Percentiles rank a stretch among this genome's conserved stretches.
phyloP scores from a whole-genome alignment of 2,329 filamentous ascomycete species.

The Calcarisporium arbuscula region DNA sequence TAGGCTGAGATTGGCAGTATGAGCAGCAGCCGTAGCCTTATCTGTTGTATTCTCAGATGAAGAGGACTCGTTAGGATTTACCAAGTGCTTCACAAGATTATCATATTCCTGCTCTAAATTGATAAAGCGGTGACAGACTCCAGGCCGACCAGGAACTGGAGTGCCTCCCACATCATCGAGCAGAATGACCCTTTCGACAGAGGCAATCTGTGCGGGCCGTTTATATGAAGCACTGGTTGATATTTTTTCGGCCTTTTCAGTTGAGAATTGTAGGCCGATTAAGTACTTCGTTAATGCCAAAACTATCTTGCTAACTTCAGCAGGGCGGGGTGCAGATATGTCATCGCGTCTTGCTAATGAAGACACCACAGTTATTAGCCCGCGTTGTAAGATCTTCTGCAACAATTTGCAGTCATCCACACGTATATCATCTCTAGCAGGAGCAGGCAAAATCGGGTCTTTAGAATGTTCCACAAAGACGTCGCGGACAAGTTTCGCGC shows the following conservation, averaged over 20 bases:
- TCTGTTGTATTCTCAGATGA: slow-evolving; percentile 23
- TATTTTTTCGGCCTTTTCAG: not conserved
- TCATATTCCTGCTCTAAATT: slow-evolving; percentile 89
- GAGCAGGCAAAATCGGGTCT: slow-evolving; percentile 8
- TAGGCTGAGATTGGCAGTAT: slow-evolving; percentile 65
- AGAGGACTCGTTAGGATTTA: slow-evolving; percentile 21
- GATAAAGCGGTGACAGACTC: slow-evolving; percentile 55
- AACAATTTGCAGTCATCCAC: slow-evolving; percentile 26
- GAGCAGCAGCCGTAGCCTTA: slow-evolving; percentile 34
- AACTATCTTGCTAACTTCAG: slow-evolving; percentile 56
- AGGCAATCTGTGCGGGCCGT: slow-evolving; percentile 44
- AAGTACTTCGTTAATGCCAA: slow-evolving; percentile 73
- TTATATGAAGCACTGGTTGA: not conserved
- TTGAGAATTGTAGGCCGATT: slow-evolving; percentile 52
- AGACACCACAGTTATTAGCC: slow-evolving; percentile 31
- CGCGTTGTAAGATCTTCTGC: slow-evolving; percentile 23
- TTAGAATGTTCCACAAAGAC: slow-evolving; percentile 15
- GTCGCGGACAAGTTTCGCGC: slow-evolving; percentile 60
- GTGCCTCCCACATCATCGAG: slow-evolving; percentile 83
- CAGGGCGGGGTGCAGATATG: slow-evolving; percentile 28
- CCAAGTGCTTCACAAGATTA: slow-evolving; percentile 58
- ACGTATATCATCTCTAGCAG: slow-evolving; percentile 18
- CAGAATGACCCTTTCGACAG: slow-evolving; percentile 79
- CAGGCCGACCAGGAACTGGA: slow-evolving; percentile 49
- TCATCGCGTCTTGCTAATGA: slow-evolving; percentile 37